Conservation (phyloP, 257 asterid species). For the Handroanthus guayacan region DNA sequence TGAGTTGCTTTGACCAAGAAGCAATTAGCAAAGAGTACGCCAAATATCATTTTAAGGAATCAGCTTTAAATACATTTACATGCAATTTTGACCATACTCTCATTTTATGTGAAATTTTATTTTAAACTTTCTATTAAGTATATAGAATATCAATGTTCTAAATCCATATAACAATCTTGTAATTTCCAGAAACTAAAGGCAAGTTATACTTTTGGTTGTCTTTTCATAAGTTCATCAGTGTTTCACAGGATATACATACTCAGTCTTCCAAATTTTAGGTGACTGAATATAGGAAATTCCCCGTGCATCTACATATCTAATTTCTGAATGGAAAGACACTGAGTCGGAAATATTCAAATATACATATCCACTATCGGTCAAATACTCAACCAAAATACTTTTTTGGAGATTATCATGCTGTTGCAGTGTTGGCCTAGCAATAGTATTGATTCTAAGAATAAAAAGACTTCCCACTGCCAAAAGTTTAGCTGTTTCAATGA, state of each 20-base stretch:
- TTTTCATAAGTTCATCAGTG: not conserved
- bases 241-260: not conserved
- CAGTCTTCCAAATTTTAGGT: slow-evolving; percentile 11
- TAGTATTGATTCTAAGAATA: not conserved
- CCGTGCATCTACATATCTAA: not conserved
- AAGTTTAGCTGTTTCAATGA: too few relatives aligned
- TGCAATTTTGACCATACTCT: not conserved
- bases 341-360: not conserved
- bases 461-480: not conserved
- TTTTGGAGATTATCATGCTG: not conserved
- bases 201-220: not conserved
- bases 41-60: not conserved
- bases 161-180: not conserved
- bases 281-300: not conserved
- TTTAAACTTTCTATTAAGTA: not conserved
- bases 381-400: not conserved
- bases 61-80: not conserved
- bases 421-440: too few relatives aligned
- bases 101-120: not conserved
- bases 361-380: not conserved
- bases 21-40: not conserved
- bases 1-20: not conserved
- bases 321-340: not conserved
- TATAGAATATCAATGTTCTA: not conserved
- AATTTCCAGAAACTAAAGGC: not conserved